Base-by-base conservation (phyloP, 2,329 filamentous ascomycete species). In the Metarhizium rileyi region DNA sequence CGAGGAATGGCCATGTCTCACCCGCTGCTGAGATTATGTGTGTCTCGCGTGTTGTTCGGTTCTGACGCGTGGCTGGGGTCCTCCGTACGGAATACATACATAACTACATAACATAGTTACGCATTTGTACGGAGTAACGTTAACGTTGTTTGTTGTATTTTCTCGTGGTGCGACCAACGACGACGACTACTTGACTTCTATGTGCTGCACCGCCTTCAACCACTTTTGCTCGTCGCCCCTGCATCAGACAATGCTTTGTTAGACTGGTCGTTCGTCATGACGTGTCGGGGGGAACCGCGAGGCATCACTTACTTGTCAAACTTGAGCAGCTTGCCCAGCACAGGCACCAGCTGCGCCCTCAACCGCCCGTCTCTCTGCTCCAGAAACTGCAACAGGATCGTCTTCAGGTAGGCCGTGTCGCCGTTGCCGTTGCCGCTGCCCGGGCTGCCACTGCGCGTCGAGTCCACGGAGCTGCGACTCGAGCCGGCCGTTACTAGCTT, bases 211-310 rank as follows among this genome's bases (percentile, higher is more conserved):
- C 3, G 86, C 89, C 18, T 83, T 78, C 67, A 84, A 80, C 88
- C 89, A 95, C 67, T 88, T 91, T 67, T 93, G 84, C 68, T 93
- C 86, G 57, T 95, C 90, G 27, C 66, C 58, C 53, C 75, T 77
- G 18, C 28, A 30, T 7, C 7, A 7, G 28, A 30, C 7, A 2
- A 30, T 42, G 48, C 44, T 54, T 58, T 48, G 57, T 61, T 53
- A 58, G 46, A 49, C 14, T 30, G 12, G n/a, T 27, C 28, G 18
- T 44, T 18, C 18, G 9, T 18, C 5, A 10, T n/a, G 7, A 27
- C 22, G n/a, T 47, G 50, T n/a, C 23, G 36, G 7, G 8, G 36
- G 36, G 14, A 16, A 8, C 23, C 16, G 38, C 38, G 25, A 1
- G 16, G 12, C 6, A 4, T 9, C 20, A 74, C 83, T 69, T 70